Evolutionary conservation across 305 asterid species (phyloP).

Genomic region (Fraxinus albicans): DNA sequence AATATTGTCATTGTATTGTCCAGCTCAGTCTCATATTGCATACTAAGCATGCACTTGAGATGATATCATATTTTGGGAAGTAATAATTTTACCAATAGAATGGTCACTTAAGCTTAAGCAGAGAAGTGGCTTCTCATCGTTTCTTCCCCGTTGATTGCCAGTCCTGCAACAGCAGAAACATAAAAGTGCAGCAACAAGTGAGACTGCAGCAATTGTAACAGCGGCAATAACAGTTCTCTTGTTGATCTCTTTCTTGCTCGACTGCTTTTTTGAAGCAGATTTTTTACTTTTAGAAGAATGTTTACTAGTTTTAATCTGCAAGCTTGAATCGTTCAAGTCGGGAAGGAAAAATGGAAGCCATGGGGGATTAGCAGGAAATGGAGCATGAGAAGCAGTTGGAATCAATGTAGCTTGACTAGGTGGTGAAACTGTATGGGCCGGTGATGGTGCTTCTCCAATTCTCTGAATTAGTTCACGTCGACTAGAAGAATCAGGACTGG

Average conservation of each 20-base stretch:
- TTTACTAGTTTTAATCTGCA: slow-evolving; percentile 23
- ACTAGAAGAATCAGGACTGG: slow-evolving; percentile 28
- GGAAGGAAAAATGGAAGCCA: slow-evolving; percentile 26
- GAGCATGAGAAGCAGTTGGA: slow-evolving; percentile 18
- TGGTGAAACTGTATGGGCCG: slow-evolving; percentile 17
- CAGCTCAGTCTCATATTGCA: not conserved
- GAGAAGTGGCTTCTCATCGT: slow-evolving; percentile 56
- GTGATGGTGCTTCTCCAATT: slow-evolving; percentile 30
- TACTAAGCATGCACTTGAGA: not conserved
- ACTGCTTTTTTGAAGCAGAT: slow-evolving; percentile 16
- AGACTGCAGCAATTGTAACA: slow-evolving; percentile 32
- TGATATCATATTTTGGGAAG: not conserved
- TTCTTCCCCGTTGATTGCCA: slow-evolving; percentile 29
- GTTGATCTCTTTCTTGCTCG: slow-evolving; percentile 18
- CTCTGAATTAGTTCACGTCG: slow-evolving; percentile 37
- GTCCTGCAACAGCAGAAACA: slow-evolving; percentile 36
- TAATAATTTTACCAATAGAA: slow-evolving; percentile 36
- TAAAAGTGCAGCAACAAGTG: slow-evolving; percentile 32
- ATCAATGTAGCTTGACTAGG: slow-evolving; percentile 27
- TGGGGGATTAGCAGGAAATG: slow-evolving; percentile 21
- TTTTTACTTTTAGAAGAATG: slow-evolving; percentile 13
- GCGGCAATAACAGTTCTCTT: slow-evolving; percentile 31
- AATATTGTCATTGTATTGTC: not conserved
- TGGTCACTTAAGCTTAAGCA: slow-evolving; percentile 50
- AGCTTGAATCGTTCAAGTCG: slow-evolving; percentile 23